Conservation (phyloP, 768 basidiomycete species). For the Kwoniella botswanensis region DNA sequence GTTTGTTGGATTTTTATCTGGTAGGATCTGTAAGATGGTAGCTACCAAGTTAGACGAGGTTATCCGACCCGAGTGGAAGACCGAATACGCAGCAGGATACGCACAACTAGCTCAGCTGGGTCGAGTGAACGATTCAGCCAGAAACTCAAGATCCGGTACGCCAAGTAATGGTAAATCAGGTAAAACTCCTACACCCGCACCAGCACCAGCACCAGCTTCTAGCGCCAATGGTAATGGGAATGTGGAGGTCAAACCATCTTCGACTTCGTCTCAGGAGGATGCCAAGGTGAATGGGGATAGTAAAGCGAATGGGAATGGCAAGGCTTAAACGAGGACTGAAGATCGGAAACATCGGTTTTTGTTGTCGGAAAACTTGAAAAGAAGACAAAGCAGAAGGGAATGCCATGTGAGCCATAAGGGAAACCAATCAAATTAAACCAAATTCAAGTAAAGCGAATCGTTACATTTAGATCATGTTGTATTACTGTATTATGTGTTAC, state of each 20-base stretch:
- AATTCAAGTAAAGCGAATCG: too few species aligned
- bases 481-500: too few species aligned
- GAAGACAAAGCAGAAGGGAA: too few species aligned
- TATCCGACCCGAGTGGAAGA: slow-evolving; percentile 52
- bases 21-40: slow-evolving; percentile 48
- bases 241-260: not conserved
- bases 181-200: not conserved
- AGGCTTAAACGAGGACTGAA: not conserved
- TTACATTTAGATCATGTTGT: too few species aligned
- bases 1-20: too few species aligned
- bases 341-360: too few species aligned
- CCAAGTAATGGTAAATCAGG: slow-evolving; percentile 13
- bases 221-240: slow-evolving; percentile 3
- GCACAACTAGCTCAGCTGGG: slow-evolving; percentile 30
- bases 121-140: slow-evolving; percentile 25
- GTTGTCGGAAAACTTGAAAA: too few species aligned
- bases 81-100: slow-evolving; percentile 38
- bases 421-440: too few species aligned
- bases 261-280: not conserved
- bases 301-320: not conserved
- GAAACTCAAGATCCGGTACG: slow-evolving; percentile 29
- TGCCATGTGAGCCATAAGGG: too few species aligned
- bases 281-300: not conserved
- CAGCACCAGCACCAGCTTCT: too few species aligned
- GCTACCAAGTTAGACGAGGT: slow-evolving; percentile 44